A percentile compares a stretch with the other conserved stretches of the same genome.
phyloP scores from a whole-genome alignment of 805 yeast species.

The Teunomyces funiuensis region DNA sequence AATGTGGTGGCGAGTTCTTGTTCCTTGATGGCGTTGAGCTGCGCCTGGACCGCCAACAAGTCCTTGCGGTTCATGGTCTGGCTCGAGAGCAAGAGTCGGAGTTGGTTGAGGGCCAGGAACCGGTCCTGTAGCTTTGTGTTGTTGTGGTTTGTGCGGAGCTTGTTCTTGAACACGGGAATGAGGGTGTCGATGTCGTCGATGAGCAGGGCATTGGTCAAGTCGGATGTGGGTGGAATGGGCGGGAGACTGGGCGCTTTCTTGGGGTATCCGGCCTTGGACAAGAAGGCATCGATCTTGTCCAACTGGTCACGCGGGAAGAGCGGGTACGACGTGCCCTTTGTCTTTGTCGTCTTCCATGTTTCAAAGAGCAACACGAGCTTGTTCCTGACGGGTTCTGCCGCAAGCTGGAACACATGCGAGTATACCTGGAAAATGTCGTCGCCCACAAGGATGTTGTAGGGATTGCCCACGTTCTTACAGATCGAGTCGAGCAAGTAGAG shows the following conservation, averaged over 20 bases:
- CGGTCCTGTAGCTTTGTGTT: constrained; percentile 45
- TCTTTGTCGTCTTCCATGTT: constrained; percentile 79
- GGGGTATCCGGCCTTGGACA: constrained; percentile 38
- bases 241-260: constrained; percentile 10
- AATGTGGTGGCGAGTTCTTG: constrained; percentile 20
- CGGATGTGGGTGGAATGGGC: constrained; percentile 8
- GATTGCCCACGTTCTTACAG: constrained; percentile 85
- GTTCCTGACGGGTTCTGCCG: constrained; percentile 67
- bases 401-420: constrained; percentile 74
- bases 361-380: constrained; percentile 76
- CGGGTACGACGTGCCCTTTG: constrained; percentile 58
- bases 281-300: constrained; percentile 69
- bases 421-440: constrained; percentile 67
- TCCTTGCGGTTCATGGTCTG: constrained; percentile 36
- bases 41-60: constrained; percentile 37
- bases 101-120: constrained; percentile 44
- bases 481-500: constrained; percentile 87
- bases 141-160: constrained; percentile 30
- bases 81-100: constrained; percentile 39
- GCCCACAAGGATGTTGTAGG: constrained; percentile 80
- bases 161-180: constrained; percentile 42
- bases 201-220: constrained; percentile 22
- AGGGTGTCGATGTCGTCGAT: constrained; percentile 38
- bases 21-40: constrained; percentile 37
- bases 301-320: constrained; percentile 72